Evolutionary conservation across 768 basidiomycete genomes (phyloP).

Genomic region (Hortiboletus flavorubellus): DNA sequence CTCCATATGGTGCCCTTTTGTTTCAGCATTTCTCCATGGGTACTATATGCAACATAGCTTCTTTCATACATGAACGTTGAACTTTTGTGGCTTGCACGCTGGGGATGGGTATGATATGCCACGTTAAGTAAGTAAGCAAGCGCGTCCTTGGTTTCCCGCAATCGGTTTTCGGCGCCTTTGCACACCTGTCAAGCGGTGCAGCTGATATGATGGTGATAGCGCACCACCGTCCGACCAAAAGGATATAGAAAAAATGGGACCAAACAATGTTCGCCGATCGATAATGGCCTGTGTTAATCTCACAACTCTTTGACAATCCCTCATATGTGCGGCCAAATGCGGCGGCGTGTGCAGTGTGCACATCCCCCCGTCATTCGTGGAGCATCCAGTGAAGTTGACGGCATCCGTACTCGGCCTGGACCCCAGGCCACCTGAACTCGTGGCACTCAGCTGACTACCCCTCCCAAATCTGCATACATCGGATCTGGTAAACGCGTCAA

Average conservation of each 20-base stretch:
- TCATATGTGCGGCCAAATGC: neutral
- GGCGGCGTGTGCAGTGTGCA: neutral
- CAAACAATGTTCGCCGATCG: neutral
- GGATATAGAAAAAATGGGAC: neutral
- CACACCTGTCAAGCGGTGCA: neutral
- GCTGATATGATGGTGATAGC: neutral
- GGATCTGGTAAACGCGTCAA: slow-evolving; percentile 8
- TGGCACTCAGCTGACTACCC: neutral
- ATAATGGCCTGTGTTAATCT: slow-evolving; percentile 1
- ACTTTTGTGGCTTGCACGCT: too few relatives aligned
- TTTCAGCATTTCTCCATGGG: neutral
- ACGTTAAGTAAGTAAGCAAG: neutral
- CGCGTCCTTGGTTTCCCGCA: neutral
- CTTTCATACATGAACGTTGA: too few relatives aligned
- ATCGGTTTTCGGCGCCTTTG: neutral
- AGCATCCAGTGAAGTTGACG: neutral
- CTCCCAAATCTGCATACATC: slow-evolving; percentile 2
- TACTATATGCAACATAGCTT: too few relatives aligned
- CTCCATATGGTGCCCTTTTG: neutral
- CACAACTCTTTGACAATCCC: neutral
- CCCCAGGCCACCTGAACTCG: neutral
- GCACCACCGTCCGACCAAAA: neutral
- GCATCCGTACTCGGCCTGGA: neutral
- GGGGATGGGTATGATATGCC: neutral
- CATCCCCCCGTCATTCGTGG: neutral